Base-by-base conservation (phyloP, 2,329 filamentous ascomycete species). In the Trichoderma atroviride region DNA sequence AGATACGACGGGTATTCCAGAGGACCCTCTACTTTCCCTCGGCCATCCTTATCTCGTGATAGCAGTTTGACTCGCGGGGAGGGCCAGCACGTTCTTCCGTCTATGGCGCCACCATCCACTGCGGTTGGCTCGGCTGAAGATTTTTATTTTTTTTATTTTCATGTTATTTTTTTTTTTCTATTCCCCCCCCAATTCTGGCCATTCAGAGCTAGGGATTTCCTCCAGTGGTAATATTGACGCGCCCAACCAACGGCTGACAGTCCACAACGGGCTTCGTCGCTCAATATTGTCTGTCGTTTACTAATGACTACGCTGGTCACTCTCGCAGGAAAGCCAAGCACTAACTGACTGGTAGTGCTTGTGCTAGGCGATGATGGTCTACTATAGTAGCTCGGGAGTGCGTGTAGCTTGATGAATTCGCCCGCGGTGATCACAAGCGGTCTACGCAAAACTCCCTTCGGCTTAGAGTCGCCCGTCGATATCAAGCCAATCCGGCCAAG, bases 91-190 rank as follows among this genome's bases (percentile, higher is more conserved):
- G 43, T 69, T 64, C 53, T 53, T 27, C 27, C 33, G 14, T 29
- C 61, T 57, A 58, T 53, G 16, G 68, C 58, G 56, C 27, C 37
- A 63, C 31, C 7, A 43, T 53, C 27, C 19, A 10, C 52, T 63
- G 40, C 61, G 68, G 68, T 65, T 69, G 68, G 68, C 61, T 69
- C 68, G 68, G 68, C 24, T 69, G 55, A 35, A 62, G 47, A 19
- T 14, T 52, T 67, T 58, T 58, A 47, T 16, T 35, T 66, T 19
- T 29, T 31, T 43, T 31, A 10, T 65, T 10, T 55, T 22, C 27
- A 27, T 27, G 27, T 27, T 27, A 27, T 27, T 27, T 35, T 24
- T 27, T 27, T 35, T 24, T 13, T 40, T 59, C 33, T 50, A 56
- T 14, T 56, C 65, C 22, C n/a, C 31, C n/a, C 31, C n/a, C 22